A percentile compares a stretch with the other conserved stretches of the same genome.
phyloP scores from a whole-genome alignment of 2,329 filamentous ascomycete species.

The Hymenoscyphus infarciens region DNA sequence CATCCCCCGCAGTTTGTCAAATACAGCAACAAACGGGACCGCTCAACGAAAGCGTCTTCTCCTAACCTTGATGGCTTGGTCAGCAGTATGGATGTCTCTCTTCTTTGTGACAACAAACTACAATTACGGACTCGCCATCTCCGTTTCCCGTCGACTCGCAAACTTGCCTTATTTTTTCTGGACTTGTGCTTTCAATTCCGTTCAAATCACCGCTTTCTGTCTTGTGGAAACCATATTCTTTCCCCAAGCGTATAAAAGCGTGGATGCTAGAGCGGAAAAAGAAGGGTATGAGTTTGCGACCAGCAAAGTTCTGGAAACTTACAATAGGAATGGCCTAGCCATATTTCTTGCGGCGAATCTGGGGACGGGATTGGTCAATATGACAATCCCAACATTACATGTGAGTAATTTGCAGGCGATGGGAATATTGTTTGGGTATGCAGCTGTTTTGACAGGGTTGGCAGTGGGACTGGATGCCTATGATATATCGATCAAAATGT shows the following conservation, averaged over 20 bases:
- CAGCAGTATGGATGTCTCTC: constrained; percentile 63
- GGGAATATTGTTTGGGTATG: constrained; percentile 72
- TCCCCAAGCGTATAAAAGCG: constrained; percentile 59
- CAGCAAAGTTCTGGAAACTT: constrained; percentile 75
- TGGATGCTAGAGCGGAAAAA: constrained; percentile 51
- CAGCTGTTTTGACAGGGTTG: constrained; percentile 59
- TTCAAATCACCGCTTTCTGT: constrained; percentile 77
- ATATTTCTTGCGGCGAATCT: constrained; percentile 87
- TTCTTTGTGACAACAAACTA: constrained; percentile 69
- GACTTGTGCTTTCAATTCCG: constrained; percentile 86
- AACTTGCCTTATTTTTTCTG: constrained; percentile 93
- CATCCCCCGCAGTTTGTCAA: constrained; percentile 57
- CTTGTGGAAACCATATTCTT: constrained; percentile 76
- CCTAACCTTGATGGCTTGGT: constrained; percentile 61
- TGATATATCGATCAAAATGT: constrained; percentile 70
- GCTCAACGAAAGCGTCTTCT: constrained; percentile 56
- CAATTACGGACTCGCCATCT: constrained; percentile 66
- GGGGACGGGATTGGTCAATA: constrained; percentile 82
- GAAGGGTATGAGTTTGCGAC: constrained; percentile 67
- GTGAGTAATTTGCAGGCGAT: constrained; percentile 63
- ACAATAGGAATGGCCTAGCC: constrained; percentile 82
- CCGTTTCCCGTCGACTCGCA: constrained; percentile 82
- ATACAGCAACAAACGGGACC: constrained; percentile 41
- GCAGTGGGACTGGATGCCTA: constrained; percentile 65
- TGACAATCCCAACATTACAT: constrained; percentile 79